A percentile compares a stretch with the other conserved stretches of the same genome.
Conservation (phyloP, 441 rosid genomes). For the Pelargonium fulgidum region DNA sequence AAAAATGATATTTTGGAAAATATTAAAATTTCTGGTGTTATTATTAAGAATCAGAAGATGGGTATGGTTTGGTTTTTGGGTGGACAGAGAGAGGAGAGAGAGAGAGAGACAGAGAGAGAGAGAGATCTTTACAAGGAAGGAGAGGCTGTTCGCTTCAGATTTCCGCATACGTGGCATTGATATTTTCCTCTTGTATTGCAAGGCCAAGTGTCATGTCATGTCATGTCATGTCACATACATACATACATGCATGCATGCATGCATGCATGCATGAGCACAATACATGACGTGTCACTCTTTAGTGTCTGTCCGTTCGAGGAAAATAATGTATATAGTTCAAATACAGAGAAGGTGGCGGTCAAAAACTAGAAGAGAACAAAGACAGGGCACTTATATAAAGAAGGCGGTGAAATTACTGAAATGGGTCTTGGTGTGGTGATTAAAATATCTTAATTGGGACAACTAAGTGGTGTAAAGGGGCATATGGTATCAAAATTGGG, state of each 20-base stretch:
- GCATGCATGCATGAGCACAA: conserved; percentile 1
- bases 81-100: conserved; percentile 21
- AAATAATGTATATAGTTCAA: neutral
- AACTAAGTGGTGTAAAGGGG: neutral
- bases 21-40: neutral
- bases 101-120: conserved; percentile 27
- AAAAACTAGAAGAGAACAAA: neutral
- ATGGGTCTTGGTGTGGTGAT: neutral
- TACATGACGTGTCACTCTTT: neutral
- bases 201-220: conserved; percentile 33
- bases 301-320: neutral
- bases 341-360: neutral
- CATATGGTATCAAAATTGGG: neutral
- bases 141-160: conserved; percentile 28
- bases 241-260: neutral
- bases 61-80: conserved; percentile 15
- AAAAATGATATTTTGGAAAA: conserved; percentile 2
- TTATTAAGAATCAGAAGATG: neutral
- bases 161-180: conserved; percentile 70
- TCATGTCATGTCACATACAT: neutral
- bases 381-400: neutral
- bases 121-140: conserved; percentile 57
- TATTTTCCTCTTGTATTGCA: conserved; percentile 47
- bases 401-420: neutral
- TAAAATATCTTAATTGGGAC: neutral